Conservation (phyloP, 2,329 filamentous ascomycete species). For the Talaromyces pinophilus region DNA sequence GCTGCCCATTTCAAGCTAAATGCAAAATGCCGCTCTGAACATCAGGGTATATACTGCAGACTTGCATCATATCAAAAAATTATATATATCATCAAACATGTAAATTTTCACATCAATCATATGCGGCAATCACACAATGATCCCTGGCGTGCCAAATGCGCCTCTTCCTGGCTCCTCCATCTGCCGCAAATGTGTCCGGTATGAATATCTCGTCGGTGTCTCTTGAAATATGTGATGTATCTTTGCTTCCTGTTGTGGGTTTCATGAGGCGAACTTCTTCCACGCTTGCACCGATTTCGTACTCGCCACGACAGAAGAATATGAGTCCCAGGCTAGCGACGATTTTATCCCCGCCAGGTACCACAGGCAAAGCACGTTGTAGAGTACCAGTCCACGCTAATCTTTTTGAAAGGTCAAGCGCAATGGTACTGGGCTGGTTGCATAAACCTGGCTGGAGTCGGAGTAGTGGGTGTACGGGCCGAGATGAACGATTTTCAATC, state of each 20-base stretch:
- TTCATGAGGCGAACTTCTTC: slow-evolving; percentile 69
- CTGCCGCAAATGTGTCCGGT: slow-evolving; percentile 43
- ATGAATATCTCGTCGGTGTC: slow-evolving; percentile 33
- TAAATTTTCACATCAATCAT: slow-evolving; percentile 27
- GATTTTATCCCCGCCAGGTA: slow-evolving; percentile 61
- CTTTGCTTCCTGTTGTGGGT: slow-evolving; percentile 19
- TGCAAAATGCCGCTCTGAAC: slow-evolving; percentile 13
- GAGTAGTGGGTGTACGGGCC: slow-evolving; percentile 69
- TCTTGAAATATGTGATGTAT: slow-evolving; percentile 13
- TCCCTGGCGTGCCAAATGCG: slow-evolving; percentile 50
- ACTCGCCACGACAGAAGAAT: slow-evolving; percentile 75
- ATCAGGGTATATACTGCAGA: slow-evolving; percentile 20
- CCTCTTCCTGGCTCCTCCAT: slow-evolving; percentile 39
- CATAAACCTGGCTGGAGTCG: slow-evolving; percentile 75
- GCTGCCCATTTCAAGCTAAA: slow-evolving; percentile 9
- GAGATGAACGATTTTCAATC: slow-evolving; percentile 70
- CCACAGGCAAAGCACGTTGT: slow-evolving; percentile 68
- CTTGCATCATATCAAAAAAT: slow-evolving; percentile 5
- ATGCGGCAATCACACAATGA: slow-evolving; percentile 47
- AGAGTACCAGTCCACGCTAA: slow-evolving; percentile 83
- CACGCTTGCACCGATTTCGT: slow-evolving; percentile 76
- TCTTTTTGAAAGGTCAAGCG: slow-evolving; percentile 78
- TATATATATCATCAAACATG: slow-evolving; percentile 1
- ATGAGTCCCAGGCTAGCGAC: slow-evolving; percentile 70
- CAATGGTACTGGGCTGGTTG: slow-evolving; percentile 68